Percentiles rank a stretch among this genome's conserved stretches.
These are phyloP conservation scores for Capronia americana DNA, from an alignment of 2,329 filamentous ascomycete species.

Conservation along the genomic window DNA sequence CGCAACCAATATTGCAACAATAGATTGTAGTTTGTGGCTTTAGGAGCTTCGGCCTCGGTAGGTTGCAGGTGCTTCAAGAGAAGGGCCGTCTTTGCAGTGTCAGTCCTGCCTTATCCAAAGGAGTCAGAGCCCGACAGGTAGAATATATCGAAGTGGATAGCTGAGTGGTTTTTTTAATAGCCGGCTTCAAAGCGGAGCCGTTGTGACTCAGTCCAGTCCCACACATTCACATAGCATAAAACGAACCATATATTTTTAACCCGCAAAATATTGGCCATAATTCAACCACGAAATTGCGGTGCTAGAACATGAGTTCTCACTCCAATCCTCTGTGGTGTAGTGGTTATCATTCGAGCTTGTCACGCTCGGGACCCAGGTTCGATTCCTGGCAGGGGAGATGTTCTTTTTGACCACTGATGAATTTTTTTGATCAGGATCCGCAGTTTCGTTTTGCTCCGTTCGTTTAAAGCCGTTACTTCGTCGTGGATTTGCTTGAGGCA, in stretches of 20 bases:
- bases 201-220: slow-evolving; percentile 1
- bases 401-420: background rate
- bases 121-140: background rate
- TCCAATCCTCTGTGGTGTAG: background rate
- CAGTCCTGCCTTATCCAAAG: background rate
- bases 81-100: background rate
- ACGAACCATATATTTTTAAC: background rate
- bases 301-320: background rate
- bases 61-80: background rate
- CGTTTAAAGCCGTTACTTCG: background rate
- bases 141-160: background rate
- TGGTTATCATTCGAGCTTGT: slow-evolving; percentile 12
- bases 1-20: background rate
- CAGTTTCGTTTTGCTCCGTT: background rate
- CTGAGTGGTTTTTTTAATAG: background rate
- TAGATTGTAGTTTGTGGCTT: background rate
- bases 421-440: background rate
- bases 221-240: background rate
- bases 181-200: background rate
- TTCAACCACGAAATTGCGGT: background rate
- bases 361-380: slow-evolving; percentile 11
- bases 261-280: background rate
- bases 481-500: background rate
- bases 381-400: slow-evolving; percentile 7
- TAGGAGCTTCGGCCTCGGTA: background rate